Percentiles rank a stretch among this genome's conserved stretches.
Evolutionary conservation across 2,329 filamentous ascomycete genomes (phyloP).

Genomic region (Phoma sp.): DNA sequence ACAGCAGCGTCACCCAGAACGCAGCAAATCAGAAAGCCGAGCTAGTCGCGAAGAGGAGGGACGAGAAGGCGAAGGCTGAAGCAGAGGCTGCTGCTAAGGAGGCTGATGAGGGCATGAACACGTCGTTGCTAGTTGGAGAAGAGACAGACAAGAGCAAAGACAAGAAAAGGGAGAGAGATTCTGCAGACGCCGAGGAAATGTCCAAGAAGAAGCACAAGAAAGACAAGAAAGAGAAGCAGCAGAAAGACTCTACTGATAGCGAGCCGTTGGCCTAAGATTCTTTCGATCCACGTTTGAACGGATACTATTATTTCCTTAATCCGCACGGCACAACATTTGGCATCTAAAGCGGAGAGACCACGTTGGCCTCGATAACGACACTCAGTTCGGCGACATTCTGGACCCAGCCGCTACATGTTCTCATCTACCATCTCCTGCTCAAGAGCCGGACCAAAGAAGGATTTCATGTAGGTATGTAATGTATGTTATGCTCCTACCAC

Average conservation of each 20-base stretch:
- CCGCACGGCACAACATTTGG: background rate
- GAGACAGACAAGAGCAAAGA: background rate
- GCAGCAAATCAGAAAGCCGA: conserved; percentile 32
- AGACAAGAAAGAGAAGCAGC: conserved; percentile 4
- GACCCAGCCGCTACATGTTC: background rate
- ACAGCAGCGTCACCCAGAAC: conserved; percentile 22
- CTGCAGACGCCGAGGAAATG: background rate
- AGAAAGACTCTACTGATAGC: background rate
- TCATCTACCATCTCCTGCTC: background rate
- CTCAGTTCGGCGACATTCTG: background rate
- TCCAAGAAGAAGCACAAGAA: conserved; percentile 12
- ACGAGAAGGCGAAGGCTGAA: conserved; percentile 20
- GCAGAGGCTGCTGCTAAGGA: conserved; percentile 14
- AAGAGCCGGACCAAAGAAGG: background rate
- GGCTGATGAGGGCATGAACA: background rate
- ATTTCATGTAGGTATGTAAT: background rate
- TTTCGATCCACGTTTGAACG: background rate
- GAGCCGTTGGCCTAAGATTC: background rate
- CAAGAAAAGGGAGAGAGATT: conserved; percentile 7
- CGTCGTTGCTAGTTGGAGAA: background rate
- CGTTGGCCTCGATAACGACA: background rate
- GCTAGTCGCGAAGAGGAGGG: conserved; percentile 24
- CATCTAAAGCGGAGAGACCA: background rate
- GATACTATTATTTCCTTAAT: background rate
- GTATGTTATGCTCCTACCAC: background rate